A percentile compares a stretch with the other conserved stretches of the same genome.
phyloP scores from a whole-genome alignment of 169 alveolate species.

The Hepatocystis sp. region DNA sequence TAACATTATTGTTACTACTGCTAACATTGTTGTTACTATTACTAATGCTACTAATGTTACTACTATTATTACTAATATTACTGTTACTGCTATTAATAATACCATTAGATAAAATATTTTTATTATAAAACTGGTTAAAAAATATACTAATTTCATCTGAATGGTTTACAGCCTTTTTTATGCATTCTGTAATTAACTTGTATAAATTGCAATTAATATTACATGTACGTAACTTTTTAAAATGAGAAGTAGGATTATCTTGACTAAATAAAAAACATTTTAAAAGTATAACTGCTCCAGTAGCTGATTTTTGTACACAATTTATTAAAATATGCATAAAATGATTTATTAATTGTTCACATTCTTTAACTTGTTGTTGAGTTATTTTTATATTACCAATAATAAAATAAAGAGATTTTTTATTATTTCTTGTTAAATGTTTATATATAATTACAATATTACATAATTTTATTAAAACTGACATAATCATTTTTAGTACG shows the following conservation, averaged over 20 bases:
- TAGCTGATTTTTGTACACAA: constrained; percentile 68
- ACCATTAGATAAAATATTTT: constrained; percentile 5
- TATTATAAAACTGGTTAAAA: constrained; percentile 48
- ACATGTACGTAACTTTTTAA: constrained; percentile 35
- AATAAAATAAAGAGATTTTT: constrained; percentile 38
- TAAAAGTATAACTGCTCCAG: constrained; percentile 60
- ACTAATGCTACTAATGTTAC: background rate
- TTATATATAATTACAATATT: constrained; percentile 68
- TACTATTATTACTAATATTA: background rate
- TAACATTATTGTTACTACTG: constrained; percentile 5
- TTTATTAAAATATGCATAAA: constrained; percentile 53
- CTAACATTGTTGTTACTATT: background rate
- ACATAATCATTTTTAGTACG: constrained; percentile 70
- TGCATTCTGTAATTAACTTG: constrained; percentile 57
- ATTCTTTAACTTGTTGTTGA: constrained; percentile 46
- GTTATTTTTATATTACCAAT: constrained; percentile 41
- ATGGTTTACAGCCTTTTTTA: constrained; percentile 64
- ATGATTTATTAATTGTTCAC: constrained; percentile 58
- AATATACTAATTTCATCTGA: constrained; percentile 68
- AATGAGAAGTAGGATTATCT: constrained; percentile 71
- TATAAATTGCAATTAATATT: constrained; percentile 61
- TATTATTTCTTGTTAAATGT: constrained; percentile 49
- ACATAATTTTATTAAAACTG: constrained; percentile 74
- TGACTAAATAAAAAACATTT: constrained; percentile 69
- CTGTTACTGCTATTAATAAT: background rate